Evolutionary conservation across 306 rosid species (phyloP), one percentile per base, ranked within the genome.

Genomic region (Cotoneaster glaucophyllus): DNA sequence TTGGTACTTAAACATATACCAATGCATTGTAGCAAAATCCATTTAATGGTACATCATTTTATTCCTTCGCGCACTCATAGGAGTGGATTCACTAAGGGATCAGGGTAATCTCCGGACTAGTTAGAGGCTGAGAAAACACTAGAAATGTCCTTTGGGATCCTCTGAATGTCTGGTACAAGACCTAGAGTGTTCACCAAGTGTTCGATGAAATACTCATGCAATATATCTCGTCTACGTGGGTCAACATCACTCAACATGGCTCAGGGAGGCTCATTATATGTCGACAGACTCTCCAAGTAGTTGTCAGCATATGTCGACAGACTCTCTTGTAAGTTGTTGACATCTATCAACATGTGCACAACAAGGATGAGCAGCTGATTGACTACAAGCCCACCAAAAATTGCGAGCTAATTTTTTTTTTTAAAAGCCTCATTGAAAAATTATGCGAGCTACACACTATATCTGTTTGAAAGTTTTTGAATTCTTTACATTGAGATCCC

Each of bases 171-270:
- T 15, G 1, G 54, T 15, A 14, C 1, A 2, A 2, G 1, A 15
- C 8, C 54, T 2, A 48, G 6, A 48, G 21, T 48, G 8, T 15
- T 3, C 54, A 5, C 5, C 21, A 6, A 48, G 3, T 15, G 6
- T 48, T 48, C 21, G 54, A 48, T 48, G 6, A 48, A 45, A 14
- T 45, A 7, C 3, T 19, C 6, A 2, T 18, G 15, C 18, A 48
- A 0, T 8, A 15, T 0, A 15, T 48, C 1, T 15, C 0, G 7
- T 5, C 3, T 11, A 1, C 21, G 4, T 17, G 4, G 4, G 15
- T 11, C 14, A 4, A 48, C 53, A 48, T 48, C 53, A 48, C 53
- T 4, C 53, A 48, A 0, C 7, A 48, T 14, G 19, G 19, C 53
- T 48, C 0, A 48, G 17, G 21, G 19, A 4, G 53, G 53, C 53